These are phyloP conservation scores for Phylloporus arenicola DNA, from an alignment of 768 basidiomycete species.

Conservation along the genomic window DNA sequence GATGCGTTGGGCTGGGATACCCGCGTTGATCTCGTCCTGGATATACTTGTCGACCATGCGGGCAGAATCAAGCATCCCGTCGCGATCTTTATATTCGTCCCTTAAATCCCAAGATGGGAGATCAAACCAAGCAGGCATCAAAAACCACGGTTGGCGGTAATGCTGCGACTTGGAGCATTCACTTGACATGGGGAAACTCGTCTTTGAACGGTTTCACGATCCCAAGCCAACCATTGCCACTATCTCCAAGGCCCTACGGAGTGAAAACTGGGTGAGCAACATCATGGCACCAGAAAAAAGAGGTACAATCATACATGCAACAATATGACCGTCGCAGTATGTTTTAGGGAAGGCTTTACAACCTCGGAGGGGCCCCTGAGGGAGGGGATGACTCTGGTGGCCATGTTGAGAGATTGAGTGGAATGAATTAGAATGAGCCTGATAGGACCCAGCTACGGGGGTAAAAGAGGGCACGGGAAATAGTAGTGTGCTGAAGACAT, in stretches of 20 bases:
- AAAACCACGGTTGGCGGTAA: constrained; percentile 69
- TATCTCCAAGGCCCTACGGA: constrained; percentile 47
- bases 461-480: too few relatives aligned
- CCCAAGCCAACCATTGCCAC: constrained; percentile 69
- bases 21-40: constrained; percentile 64
- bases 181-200: constrained; percentile 69
- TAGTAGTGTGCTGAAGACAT: too few relatives aligned
- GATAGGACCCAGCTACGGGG: too few relatives aligned
- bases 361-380: constrained; percentile 36
- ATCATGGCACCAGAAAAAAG: constrained; percentile 1
- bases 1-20: constrained; percentile 64
- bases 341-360: constrained; percentile 42
- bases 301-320: constrained; percentile 59
- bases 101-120: constrained; percentile 57
- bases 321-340: constrained; percentile 86
- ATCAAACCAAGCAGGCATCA: constrained; percentile 86
- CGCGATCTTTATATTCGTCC: constrained; percentile 54
- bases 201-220: constrained; percentile 65
- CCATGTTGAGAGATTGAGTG: constrained; percentile 5
- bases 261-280: constrained; percentile 9
- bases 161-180: constrained; percentile 42
- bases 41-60: constrained; percentile 63
- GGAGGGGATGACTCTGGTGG: constrained; percentile 17
- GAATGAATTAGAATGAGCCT: neutral
- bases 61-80: constrained; percentile 57